Evolutionary conservation across 2,329 filamentous ascomycete genomes (phyloP).

Genomic region (Botryotinia calthae): DNA sequence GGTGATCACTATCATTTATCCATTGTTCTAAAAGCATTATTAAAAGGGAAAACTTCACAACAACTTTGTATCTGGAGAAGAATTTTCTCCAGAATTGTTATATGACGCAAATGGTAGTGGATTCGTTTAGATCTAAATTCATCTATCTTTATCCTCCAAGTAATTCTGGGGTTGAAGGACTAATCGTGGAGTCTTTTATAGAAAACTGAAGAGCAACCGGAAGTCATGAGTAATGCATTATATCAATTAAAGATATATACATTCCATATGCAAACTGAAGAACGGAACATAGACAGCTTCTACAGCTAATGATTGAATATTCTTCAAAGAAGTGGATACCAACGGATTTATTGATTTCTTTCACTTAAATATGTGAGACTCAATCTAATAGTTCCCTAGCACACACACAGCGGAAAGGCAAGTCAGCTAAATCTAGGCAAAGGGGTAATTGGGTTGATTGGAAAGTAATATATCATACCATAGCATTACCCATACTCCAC

Average conservation of each 20-base stretch:
- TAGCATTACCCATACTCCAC: too few relatives aligned
- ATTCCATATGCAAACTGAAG: too few relatives aligned
- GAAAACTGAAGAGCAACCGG: neutral
- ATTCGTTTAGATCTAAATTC: too few relatives aligned
- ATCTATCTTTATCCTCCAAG: too few relatives aligned
- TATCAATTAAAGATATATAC: too few relatives aligned
- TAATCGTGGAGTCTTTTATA: neutral
- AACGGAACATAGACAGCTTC: too few relatives aligned
- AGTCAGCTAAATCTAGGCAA: too few relatives aligned
- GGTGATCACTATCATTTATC: neutral
- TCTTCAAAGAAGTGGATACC: neutral
- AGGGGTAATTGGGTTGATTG: too few relatives aligned
- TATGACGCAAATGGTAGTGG: neutral
- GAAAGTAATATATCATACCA: too few relatives aligned
- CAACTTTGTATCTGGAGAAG: neutral
- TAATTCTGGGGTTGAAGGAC: neutral
- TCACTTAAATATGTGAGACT: neutral
- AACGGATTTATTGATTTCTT: neutral
- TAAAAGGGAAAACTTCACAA: neutral
- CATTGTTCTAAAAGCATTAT: neutral
- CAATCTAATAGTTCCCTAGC: accelerated
- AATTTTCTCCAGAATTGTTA: neutral
- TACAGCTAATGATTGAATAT: accelerated
- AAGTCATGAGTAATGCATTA: too few relatives aligned
- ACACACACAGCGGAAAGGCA: neutral